phyloP scores from a whole-genome alignment of 2,329 filamentous ascomycete species.

The Xylogone sp. region DNA sequence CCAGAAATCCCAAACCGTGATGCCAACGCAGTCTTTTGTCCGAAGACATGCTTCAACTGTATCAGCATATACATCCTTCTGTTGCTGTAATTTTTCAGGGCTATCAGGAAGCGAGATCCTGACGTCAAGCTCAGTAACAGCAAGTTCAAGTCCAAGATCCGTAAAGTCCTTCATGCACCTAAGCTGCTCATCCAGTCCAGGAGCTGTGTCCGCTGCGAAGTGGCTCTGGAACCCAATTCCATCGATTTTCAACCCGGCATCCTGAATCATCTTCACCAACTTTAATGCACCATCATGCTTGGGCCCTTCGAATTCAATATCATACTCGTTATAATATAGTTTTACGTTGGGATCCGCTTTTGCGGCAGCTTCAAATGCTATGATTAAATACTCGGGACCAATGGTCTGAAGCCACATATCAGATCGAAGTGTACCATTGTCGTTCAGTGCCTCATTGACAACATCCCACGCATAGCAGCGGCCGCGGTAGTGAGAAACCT shows the following conservation, averaged over 20 bases:
- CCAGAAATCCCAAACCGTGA: constrained; percentile 12
- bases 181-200: constrained; percentile 38
- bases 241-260: constrained; percentile 50
- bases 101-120: constrained; percentile 28
- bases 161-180: constrained; percentile 46
- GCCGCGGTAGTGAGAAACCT: constrained; percentile 53
- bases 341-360: constrained; percentile 36
- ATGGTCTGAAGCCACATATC: constrained; percentile 48
- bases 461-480: constrained; percentile 63
- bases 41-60: constrained; percentile 8
- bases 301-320: constrained; percentile 47
- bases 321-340: too few species aligned
- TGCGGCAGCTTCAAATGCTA: constrained; percentile 6
- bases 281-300: constrained; percentile 40
- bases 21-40: constrained; percentile 6
- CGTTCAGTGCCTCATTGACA: constrained; percentile 58
- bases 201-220: constrained; percentile 48
- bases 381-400: constrained; percentile 49
- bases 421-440: constrained; percentile 48
- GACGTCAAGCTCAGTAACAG: constrained; percentile 59
- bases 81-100: constrained; percentile 33
- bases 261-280: constrained; percentile 39
- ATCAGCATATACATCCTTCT: constrained; percentile 39
- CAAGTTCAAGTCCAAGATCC: constrained; percentile 49
- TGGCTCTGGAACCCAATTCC: constrained; percentile 61